Conservation (phyloP, 2,329 filamentous ascomycete species). For the Chrysoporthe cubensis region DNA sequence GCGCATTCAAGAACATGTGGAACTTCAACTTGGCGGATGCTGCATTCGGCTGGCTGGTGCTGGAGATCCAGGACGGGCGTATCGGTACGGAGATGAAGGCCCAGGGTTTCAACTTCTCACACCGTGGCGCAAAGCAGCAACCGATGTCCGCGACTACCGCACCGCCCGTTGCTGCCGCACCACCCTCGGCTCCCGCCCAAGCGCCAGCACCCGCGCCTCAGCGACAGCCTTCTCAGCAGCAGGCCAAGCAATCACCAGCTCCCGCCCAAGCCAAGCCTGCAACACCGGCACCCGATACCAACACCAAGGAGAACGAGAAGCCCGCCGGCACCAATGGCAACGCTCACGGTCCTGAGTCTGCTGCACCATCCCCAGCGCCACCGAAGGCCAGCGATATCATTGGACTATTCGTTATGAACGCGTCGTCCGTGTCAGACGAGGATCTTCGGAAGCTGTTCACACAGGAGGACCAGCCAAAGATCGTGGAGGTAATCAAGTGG, state of each 20-base stretch:
- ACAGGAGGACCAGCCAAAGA: conserved; percentile 82
- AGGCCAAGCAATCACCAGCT: conserved; percentile 47
- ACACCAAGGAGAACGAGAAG: conserved; percentile 63
- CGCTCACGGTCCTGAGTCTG: conserved; percentile 53
- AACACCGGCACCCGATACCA: conserved; percentile 56
- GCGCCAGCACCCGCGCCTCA: conserved; percentile 31
- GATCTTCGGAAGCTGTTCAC: conserved; percentile 81
- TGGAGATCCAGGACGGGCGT: conserved; percentile 92
- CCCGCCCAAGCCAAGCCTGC: conserved; percentile 44
- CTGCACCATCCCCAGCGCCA: conserved; percentile 58
- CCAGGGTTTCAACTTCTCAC: conserved; percentile 98
- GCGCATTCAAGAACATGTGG: conserved; percentile 99
- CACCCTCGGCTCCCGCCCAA: conserved; percentile 43
- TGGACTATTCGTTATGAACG: conserved; percentile 88
- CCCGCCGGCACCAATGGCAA: conserved; percentile 56
- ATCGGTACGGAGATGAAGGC: conserved; percentile 99
- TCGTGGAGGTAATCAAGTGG: conserved; percentile 78
- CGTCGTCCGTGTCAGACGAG: conserved; percentile 70
- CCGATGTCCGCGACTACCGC: conserved; percentile 43
- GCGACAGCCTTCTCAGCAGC: conserved; percentile 45
- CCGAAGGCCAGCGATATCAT: conserved; percentile 66
- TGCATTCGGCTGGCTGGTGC: conserved; percentile 91
- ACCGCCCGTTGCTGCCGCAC: conserved; percentile 38
- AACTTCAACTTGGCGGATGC: conserved; percentile 99
- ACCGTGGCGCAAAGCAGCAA: conserved; percentile 83